Evolutionary conservation across 257 asterid genomes (phyloP).

Genomic region (Solanum sejunctum): DNA sequence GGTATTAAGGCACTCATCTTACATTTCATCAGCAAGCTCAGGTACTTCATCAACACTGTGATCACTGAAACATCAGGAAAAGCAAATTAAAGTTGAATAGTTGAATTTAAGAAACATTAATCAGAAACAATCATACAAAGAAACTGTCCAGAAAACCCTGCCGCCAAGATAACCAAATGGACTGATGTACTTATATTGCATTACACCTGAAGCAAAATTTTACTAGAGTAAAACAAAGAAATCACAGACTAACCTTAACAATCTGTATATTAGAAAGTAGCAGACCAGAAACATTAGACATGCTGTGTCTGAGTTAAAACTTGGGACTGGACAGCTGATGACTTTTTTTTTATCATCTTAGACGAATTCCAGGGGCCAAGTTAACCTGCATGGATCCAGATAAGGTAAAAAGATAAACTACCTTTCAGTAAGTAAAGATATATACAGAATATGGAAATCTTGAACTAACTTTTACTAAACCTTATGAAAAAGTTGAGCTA

Average conservation of each 20-base stretch:
- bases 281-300: neutral
- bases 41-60: neutral
- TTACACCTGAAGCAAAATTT: neutral
- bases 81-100: neutral
- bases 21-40: neutral
- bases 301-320: neutral
- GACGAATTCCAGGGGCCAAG: neutral
- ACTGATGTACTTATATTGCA: neutral
- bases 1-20: neutral
- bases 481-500: slow-evolving; percentile 16
- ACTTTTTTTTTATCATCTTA: neutral
- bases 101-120: neutral
- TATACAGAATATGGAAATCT: neutral
- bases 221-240: neutral
- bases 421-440: neutral
- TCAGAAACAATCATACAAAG: neutral
- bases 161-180: neutral
- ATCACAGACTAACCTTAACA: neutral
- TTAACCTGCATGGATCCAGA: neutral
- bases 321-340: neutral
- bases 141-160: neutral
- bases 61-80: neutral
- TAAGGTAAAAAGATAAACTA: neutral
- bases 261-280: neutral
- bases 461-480: neutral